Percentiles rank a stretch among this genome's conserved stretches.
Evolutionary conservation across 1,284 basidiomycete genomes (phyloP).

Genomic region (Boletus smithii): DNA sequence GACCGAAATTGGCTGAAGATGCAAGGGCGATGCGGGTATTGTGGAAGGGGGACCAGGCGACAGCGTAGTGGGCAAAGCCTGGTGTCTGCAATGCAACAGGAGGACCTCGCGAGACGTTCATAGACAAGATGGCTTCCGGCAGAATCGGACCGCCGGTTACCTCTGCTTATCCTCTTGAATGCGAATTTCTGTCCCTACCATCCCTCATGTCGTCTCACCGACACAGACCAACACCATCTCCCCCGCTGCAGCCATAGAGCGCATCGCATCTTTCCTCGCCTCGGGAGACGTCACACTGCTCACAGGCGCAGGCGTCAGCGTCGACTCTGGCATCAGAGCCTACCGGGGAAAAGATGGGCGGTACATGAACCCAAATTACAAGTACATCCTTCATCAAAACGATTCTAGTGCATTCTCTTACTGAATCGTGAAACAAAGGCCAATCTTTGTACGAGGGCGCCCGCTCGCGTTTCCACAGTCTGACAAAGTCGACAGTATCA

Average conservation of each 20-base stretch:
- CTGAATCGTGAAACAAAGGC: conserved; percentile 36
- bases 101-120: background rate
- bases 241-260: conserved; percentile 55
- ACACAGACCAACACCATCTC: conserved; percentile 43
- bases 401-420: background rate
- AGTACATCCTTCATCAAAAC: conserved; percentile 46
- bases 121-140: background rate
- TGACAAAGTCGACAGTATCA: conserved; percentile 56
- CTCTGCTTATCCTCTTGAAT: conserved; percentile 37
- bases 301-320: conserved; percentile 89
- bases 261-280: conserved; percentile 64
- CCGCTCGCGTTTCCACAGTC: background rate
- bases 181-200: conserved; percentile 79
- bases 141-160: conserved; percentile 23
- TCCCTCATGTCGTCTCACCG: conserved; percentile 58
- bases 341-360: conserved; percentile 81
- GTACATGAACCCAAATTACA: conserved; percentile 90
- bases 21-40: conserved; percentile 80
- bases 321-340: conserved; percentile 88
- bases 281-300: conserved; percentile 70
- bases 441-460: conserved; percentile 49
- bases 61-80: conserved; percentile 83
- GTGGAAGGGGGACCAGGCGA: conserved; percentile 94
- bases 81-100: conserved; percentile 65
- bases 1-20: conserved; percentile 90